Evolutionary conservation across 2,329 filamentous ascomycete species (phyloP), one percentile per base, ranked within the genome.

Genomic region (Hymenoscyphus fraxineus): DNA sequence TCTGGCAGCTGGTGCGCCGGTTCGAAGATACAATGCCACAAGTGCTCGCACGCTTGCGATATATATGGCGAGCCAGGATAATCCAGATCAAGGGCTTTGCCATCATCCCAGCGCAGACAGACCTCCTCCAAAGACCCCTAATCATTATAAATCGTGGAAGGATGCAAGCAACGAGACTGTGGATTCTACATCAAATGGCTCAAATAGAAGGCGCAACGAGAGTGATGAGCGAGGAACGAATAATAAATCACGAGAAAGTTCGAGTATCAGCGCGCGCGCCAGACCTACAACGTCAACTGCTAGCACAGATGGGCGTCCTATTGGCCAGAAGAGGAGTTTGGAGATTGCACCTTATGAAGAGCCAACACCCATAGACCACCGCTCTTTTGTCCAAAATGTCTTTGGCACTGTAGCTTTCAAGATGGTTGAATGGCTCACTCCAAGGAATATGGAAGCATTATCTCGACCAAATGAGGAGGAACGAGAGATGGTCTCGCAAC

Each of bases 21-120:
- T 92, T 70, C 88, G 92, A 66, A 85, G 89, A 72, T 95, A 93
- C 72, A 96, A 89, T 64, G 84, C 89, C 27, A 86, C 92, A 57
- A 96, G 92, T 72, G 92, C 93, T 9, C 85, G 92, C 71, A 91
- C 90, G 1, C 78, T 97, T 39, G 93, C 93, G 13, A 85, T 91
- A 63, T 91, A 91, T 72, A 82, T 96, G 60, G 91, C 92, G 10
- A 91, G 89, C 72, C 88, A 92, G 73, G 90, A 93, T 71, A 86
- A 95, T 68, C 87, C 92, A 0, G 87, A 91, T 67, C 81, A 79
- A 64, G 86, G 85, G 2, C 79, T 96, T 0, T 96, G 92, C 71
- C 80, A 80, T 41, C 65, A 75, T 64, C 63, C 66, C 58, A 67
- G 65, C 13, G 65, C 65, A 3, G 64, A 64, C 13, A 61, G 60